These are phyloP conservation scores for Trypanosomatidae sp. DNA, from an alignment of 208 protist species.

Conservation along the genomic window DNA sequence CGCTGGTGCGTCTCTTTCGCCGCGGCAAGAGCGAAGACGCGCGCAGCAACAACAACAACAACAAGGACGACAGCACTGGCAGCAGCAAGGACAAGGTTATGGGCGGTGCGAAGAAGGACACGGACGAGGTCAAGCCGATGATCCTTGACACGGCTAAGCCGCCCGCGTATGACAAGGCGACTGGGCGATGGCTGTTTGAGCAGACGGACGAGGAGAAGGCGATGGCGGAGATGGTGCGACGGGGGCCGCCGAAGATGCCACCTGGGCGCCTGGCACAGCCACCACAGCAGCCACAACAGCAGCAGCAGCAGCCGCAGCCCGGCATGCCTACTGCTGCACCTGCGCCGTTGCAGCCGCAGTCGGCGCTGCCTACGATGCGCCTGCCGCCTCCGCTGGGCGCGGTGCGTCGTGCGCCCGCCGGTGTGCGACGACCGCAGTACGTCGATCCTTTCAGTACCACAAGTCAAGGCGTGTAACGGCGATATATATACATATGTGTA, in stretches of 20 bases:
- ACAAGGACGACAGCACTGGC: too few species aligned
- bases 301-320: conserved; percentile 1
- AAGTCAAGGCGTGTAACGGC: background rate
- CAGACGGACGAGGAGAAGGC: conserved; percentile 77
- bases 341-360: too few species aligned
- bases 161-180: conserved; percentile 59
- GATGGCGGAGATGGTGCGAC: conserved; percentile 32
- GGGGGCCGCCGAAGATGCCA: conserved; percentile 51
- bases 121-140: conserved; percentile 75
- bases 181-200: conserved; percentile 65
- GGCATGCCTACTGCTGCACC: background rate
- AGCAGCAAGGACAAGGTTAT: conserved; percentile 20
- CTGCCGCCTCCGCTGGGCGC: too few species aligned
- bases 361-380: too few species aligned
- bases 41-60: too few species aligned
- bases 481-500: background rate
- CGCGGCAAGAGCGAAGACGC: conserved; percentile 13
- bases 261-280: background rate
- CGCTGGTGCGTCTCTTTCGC: conserved; percentile 27
- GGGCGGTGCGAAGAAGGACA: too few species aligned
- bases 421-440: conserved; percentile 32
- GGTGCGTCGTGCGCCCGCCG: too few species aligned
- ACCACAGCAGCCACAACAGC: too few species aligned
- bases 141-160: conserved; percentile 72
- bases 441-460: conserved; percentile 69